Evolutionary conservation across 345 rosid genomes (phyloP).

Genomic region (Sapria himalayana): DNA sequence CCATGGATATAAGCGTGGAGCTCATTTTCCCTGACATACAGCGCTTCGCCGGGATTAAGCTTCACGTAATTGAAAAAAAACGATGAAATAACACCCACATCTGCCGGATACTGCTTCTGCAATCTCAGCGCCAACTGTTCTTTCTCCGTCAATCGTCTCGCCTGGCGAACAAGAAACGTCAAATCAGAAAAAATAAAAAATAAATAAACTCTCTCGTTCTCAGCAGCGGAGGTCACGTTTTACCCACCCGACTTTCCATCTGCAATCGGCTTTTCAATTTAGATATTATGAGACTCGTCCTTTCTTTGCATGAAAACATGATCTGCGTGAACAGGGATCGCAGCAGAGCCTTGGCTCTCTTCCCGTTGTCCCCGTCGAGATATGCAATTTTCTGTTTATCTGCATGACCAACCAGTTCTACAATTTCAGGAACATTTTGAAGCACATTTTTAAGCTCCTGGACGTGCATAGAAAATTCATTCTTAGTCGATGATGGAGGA

Average conservation of each 20-base stretch:
- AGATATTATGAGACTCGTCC: constrained; percentile 27
- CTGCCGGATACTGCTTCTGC: constrained; percentile 75
- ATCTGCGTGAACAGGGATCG: constrained; percentile 61
- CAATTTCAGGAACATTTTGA: constrained; percentile 59
- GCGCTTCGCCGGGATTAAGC: constrained; percentile 90
- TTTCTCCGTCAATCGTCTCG: constrained; percentile 60
- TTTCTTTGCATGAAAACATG: constrained; percentile 58
- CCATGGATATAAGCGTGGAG: constrained; percentile 88
- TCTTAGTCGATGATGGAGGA: neutral
- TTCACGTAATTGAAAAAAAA: constrained; percentile 74
- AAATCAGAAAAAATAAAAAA: neutral
- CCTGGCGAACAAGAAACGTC: constrained; percentile 16
- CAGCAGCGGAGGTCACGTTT: neutral
- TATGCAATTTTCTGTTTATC: constrained; percentile 28
- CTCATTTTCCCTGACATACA: constrained; percentile 84
- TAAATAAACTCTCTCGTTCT: neutral
- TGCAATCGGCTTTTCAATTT: constrained; percentile 48
- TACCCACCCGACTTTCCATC: constrained; percentile 38
- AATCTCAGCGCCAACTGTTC: constrained; percentile 62
- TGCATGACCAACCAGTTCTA: constrained; percentile 46
- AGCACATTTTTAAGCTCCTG: constrained; percentile 84
- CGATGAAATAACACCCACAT: constrained; percentile 72
- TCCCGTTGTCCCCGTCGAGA: constrained; percentile 27
- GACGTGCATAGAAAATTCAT: constrained; percentile 3
- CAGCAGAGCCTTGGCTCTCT: constrained; percentile 38